Base-by-base conservation (phyloP, 805 yeast genomes). In the Metschnikowia colocasiae region DNA sequence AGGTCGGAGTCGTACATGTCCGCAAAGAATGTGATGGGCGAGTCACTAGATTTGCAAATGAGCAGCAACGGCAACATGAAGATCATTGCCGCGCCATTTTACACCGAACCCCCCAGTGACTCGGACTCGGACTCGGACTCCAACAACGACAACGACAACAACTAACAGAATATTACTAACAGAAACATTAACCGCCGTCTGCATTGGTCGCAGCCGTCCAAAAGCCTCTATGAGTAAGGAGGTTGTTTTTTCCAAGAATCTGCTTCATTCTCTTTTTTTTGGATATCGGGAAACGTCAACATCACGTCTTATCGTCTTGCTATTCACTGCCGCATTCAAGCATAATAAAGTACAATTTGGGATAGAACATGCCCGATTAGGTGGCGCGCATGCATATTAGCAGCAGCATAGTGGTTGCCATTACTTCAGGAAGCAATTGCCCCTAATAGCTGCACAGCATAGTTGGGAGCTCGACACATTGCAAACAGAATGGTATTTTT, bases 101-200 rank as follows among this genome's bases (percentile, higher is more conserved):
- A 68, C 57, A 59, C 59, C 43, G 63, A 63, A 25, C 76, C 75
- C 2, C 74, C 74, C 4, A 58, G 61, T 31, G 73, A 68, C 49
- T 60, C 66, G 6, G 71, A 65, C 23, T 33, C 36, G 4, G 32
- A 29, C 32, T n/a, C 32, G 7, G 32, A 29, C 6, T n/a, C 32
- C 32, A 6, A 15, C 32, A 3, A 6, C 10, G 19, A 31, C 49
- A 42, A 43, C 42, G 8, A 30, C 49, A 44, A 42, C 42, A 50
- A 44, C 38, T 41, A 25, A n/a, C 22, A 16, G 19, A 31, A 16
- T n/a, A n/a, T n/a, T n/a, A 44, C 38, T 41, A 25, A n/a, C 22
- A 16, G 19, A 31, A 16, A 15, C 12, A 16, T n/a, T n/a, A 3
- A 15, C 19, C 30, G n/a, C 1, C 2, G 4, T 13, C 4, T 5